Conservation (phyloP, 2,329 filamentous ascomycete species). For the Ceratocystis albifundus region DNA sequence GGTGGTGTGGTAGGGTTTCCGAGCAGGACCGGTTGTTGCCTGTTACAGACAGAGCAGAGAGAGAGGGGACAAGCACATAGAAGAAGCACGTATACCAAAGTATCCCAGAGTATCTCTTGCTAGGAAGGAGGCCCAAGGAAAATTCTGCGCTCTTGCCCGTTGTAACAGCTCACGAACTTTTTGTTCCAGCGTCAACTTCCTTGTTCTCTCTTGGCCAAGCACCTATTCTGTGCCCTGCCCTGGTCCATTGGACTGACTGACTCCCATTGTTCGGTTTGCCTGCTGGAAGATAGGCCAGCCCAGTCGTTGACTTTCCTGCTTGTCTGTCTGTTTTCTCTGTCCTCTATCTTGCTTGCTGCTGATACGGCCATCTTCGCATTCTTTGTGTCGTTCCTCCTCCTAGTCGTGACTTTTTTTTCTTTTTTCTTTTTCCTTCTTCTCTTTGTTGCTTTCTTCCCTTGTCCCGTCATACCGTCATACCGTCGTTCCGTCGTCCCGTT, state of each 20-base stretch:
- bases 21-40: not conserved
- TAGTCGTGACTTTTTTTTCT: not conserved
- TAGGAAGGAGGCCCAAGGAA: not conserved
- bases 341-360: not conserved
- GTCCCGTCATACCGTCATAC: too few species aligned
- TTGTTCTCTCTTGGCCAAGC: too few species aligned
- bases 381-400: not conserved
- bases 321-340: not conserved
- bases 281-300: not conserved
- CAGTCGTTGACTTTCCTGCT: not conserved
- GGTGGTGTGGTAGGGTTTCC: not conserved
- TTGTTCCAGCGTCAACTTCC: conserved; percentile 14
- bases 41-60: not conserved
- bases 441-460: not conserved
- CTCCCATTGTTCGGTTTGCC: not conserved
- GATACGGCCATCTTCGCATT: not conserved
- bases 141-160: conserved; percentile 3
- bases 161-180: conserved; percentile 7
- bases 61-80: not conserved
- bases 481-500: too few species aligned
- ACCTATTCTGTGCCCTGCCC: not conserved
- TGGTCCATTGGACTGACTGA: not conserved
- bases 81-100: not conserved
- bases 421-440: not conserved
- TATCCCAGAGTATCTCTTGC: not conserved